Evolutionary conservation across 2,329 filamentous ascomycete species (phyloP).

Genomic region (Magnaporthiopsis rhizophila): DNA sequence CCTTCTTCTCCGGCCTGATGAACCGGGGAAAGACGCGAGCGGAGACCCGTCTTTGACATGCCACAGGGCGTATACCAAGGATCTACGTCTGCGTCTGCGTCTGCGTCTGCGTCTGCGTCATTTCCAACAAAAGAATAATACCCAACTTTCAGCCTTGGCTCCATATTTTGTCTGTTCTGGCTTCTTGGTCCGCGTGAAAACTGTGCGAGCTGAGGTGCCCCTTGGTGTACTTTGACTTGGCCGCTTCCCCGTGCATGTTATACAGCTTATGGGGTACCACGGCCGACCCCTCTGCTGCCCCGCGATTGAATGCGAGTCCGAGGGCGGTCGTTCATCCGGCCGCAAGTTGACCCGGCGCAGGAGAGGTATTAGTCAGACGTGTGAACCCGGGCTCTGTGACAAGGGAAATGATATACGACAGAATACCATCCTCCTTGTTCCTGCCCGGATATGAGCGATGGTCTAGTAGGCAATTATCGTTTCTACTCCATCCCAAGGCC

Average conservation of each 20-base stretch:
- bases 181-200: neutral
- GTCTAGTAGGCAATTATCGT: too few species aligned
- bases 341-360: neutral
- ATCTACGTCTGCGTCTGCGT: neutral
- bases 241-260: neutral
- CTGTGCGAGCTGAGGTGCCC: neutral
- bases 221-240: neutral
- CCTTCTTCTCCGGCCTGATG: slow-evolving; percentile 53
- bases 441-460: neutral
- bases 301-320: neutral
- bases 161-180: neutral
- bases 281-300: neutral
- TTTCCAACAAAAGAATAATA: neutral
- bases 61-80: neutral
- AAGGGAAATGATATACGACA: too few species aligned
- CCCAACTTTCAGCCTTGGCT: neutral
- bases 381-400: neutral
- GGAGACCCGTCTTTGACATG: neutral
- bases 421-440: neutral
- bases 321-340: neutral
- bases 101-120: neutral
- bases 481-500: slow-evolving; percentile 15
- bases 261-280: neutral
- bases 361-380: neutral
- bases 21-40: slow-evolving; percentile 33